These are phyloP conservation scores for Eucalyptus dawsonii DNA, from an alignment of 345 rosid genomes.

Conservation along the genomic window DNA sequence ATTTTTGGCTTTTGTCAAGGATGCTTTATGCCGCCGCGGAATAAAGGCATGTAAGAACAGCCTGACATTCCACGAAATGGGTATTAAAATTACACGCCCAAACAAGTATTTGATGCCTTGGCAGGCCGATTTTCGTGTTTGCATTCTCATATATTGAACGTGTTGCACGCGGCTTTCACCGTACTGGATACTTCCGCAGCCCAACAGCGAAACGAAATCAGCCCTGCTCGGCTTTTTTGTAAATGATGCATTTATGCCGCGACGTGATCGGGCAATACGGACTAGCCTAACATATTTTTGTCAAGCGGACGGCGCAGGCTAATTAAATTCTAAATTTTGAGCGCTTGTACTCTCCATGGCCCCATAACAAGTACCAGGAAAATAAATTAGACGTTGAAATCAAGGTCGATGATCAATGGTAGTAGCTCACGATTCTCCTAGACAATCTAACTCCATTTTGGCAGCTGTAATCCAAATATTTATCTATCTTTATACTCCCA, in stretches of 20 bases:
- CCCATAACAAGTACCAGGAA: neutral
- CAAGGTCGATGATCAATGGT: neutral
- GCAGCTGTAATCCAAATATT: neutral
- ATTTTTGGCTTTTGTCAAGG: neutral
- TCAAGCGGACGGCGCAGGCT: neutral
- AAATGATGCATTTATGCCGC: neutral
- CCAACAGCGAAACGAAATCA: neutral
- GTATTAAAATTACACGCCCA: neutral
- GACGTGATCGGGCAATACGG: neutral
- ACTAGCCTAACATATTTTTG: neutral
- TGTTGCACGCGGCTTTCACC: neutral
- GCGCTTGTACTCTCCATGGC: neutral
- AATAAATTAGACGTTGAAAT: neutral
- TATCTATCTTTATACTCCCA: neutral
- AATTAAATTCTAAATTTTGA: neutral
- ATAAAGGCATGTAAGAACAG: neutral
- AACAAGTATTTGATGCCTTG: neutral
- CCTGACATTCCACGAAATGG: neutral
- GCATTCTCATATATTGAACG: neutral
- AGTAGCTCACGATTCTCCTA: neutral
- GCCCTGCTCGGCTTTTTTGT: neutral
- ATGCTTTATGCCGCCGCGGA: neutral
- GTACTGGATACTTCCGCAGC: neutral
- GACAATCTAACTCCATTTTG: neutral
- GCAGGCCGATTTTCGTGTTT: neutral